Percentiles rank a stretch among this genome's conserved stretches.
Evolutionary conservation across 2,329 filamentous ascomycete genomes (phyloP).

Genomic region (Claviceps sorghi): DNA sequence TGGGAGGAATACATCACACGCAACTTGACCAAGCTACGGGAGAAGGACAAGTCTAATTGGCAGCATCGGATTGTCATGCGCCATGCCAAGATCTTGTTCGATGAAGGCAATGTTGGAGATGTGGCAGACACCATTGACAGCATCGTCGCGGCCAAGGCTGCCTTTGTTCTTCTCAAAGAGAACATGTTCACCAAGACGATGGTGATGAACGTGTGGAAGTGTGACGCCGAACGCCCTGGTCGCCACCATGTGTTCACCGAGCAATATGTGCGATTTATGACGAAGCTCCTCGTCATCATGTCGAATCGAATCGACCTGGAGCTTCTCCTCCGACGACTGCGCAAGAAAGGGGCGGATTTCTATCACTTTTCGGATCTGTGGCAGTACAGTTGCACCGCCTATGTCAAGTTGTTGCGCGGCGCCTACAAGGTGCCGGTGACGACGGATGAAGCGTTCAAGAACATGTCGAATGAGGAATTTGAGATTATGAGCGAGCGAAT

Average conservation of each 20-base stretch:
- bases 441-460: slow-evolving; percentile 41
- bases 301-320: slow-evolving; percentile 66
- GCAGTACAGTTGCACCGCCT: slow-evolving; percentile 40
- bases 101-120: slow-evolving; percentile 22
- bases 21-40: slow-evolving; percentile 35
- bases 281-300: slow-evolving; percentile 57
- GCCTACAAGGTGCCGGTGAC: slow-evolving; percentile 30
- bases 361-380: slow-evolving; percentile 48
- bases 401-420: slow-evolving; percentile 37
- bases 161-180: slow-evolving; percentile 61
- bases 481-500: slow-evolving; percentile 41
- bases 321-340: slow-evolving; percentile 60
- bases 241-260: slow-evolving; percentile 87
- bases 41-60: slow-evolving; percentile 87
- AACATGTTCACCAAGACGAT: slow-evolving; percentile 84
- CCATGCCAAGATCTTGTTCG: slow-evolving; percentile 43
- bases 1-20: slow-evolving; percentile 42
- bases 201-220: slow-evolving; percentile 90
- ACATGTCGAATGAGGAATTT: slow-evolving; percentile 38
- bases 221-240: slow-evolving; percentile 68
- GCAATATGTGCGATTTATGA: slow-evolving; percentile 72
- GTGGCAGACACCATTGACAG: slow-evolving; percentile 24
- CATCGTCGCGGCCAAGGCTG: slow-evolving; percentile 56
- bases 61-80: slow-evolving; percentile 82
- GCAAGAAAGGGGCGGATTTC: slow-evolving; percentile 67